Conservation (phyloP, 2,329 filamentous ascomycete genomes). For the Aspergillus pseudoglaucus region DNA sequence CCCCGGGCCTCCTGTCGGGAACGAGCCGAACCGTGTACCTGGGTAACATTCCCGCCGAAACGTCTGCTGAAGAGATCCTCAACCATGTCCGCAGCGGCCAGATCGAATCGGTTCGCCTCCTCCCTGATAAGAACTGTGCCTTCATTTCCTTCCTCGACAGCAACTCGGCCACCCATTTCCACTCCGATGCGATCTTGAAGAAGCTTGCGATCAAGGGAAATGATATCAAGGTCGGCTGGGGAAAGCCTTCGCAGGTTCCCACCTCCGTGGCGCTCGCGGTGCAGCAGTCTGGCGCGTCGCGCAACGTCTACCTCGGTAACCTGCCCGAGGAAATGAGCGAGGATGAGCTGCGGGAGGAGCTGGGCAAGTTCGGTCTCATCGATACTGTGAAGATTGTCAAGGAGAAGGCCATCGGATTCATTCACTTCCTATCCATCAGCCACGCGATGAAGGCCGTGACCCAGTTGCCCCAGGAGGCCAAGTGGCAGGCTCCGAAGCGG, state of each 20-base stretch:
- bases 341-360: slow-evolving; percentile 86
- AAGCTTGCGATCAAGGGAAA: slow-evolving; percentile 98
- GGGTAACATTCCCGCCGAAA: slow-evolving; percentile 97
- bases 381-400: slow-evolving; percentile 97
- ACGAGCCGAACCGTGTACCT: slow-evolving; percentile 96
- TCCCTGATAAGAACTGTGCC: slow-evolving; percentile 98
- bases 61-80: slow-evolving; percentile 90
- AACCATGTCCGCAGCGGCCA: slow-evolving; percentile 94
- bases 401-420: slow-evolving; percentile 96
- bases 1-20: slow-evolving; percentile 74
- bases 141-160: slow-evolving; percentile 99
- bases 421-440: slow-evolving; percentile 94
- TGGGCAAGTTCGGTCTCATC: slow-evolving; percentile 93
- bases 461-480: slow-evolving; percentile 89
- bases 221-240: slow-evolving; percentile 99
- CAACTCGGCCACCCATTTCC: slow-evolving; percentile 96
- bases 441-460: slow-evolving; percentile 98
- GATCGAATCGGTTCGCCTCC: slow-evolving; percentile 94
- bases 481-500: slow-evolving; percentile 91
- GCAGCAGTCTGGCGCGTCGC: slow-evolving; percentile 91
- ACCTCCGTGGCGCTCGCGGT: slow-evolving; percentile 96
- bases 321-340: slow-evolving; percentile 83
- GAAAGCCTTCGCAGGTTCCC: slow-evolving; percentile 95
- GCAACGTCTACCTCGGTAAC: slow-evolving; percentile 95
- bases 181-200: slow-evolving; percentile 99